Evolutionary conservation across 371 early-diverging fungal species (phyloP), one percentile per base, ranked within the genome.

Genomic region (Haplosporangium sp.): DNA sequence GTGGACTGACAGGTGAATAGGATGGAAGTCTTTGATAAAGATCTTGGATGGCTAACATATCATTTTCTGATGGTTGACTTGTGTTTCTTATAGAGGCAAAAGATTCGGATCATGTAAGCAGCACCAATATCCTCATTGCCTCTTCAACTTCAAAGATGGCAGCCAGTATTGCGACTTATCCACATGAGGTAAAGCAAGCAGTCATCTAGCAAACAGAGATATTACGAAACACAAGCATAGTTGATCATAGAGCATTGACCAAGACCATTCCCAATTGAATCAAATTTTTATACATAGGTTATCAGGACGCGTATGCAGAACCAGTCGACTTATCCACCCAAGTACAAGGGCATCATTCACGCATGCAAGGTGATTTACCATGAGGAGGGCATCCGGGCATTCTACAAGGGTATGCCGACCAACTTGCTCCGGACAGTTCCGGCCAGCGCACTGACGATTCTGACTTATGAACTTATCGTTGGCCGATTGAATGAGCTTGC

Each of bases 401-500:
- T 96, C 65, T 98, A 98, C 80, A 91, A 90, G 66, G 98, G 98
- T 5, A 85, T 97, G 82, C 81, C 89, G 0, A 94, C 96, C 42
- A 96, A 96, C 74, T 71, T 98, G 46, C 77, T 98, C 43, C 86
- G 97, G 64, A 96, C 95, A 0, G 94, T 98, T 4, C 98, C 98
- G 11, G 90, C 95, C 10, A 90, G 94, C 59, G 95, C 95, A 59
- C 71, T 97, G 72, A 94, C 96, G 1, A 88, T 97, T 57, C 84
- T 94, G 67, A 95, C 95, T 7, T 97, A 95, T 64, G 98, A 97
- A 73, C 73, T 89, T 51, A 60, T 93, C 48, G 79, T 77, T 2
- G 52, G 72, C 37, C 72, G 79, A 18, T 36, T 77, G 53, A 77
- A 77, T 51, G 68, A 72, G 18, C 45, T 75, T 46, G 76, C 76